phyloP scores from a whole-genome alignment of 2,329 filamentous ascomycete species.

The Diaporthe amygdali region DNA sequence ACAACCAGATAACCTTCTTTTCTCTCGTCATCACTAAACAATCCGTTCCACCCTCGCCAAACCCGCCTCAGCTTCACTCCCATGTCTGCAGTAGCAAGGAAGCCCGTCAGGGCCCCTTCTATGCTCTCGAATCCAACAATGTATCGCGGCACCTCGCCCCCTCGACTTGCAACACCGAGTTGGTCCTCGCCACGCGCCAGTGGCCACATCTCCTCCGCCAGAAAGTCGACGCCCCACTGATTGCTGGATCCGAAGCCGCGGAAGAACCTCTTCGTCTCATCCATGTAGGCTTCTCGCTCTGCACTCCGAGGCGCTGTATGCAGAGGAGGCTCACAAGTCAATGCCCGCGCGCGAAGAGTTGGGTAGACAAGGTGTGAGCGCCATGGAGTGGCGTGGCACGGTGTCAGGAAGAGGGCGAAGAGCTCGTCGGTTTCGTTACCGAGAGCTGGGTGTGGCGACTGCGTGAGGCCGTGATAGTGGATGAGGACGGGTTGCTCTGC shows the following conservation, averaged over 20 bases:
- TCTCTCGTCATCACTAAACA: slow-evolving; percentile 67
- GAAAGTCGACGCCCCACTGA: slow-evolving; percentile 49
- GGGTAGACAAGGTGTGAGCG: slow-evolving; percentile 83
- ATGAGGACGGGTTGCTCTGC: slow-evolving; percentile 19
- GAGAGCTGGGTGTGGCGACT: slow-evolving; percentile 30
- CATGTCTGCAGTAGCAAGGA: slow-evolving; percentile 47
- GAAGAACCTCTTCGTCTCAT: slow-evolving; percentile 94
- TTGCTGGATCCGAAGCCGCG: slow-evolving; percentile 49
- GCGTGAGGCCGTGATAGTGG: slow-evolving; percentile 31
- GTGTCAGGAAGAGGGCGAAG: slow-evolving; percentile 85
- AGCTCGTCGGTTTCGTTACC: slow-evolving; percentile 47
- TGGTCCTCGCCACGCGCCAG: not conserved
- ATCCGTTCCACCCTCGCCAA: slow-evolving; percentile 65
- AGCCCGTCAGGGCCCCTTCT: slow-evolving; percentile 50
- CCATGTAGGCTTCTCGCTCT: slow-evolving; percentile 73
- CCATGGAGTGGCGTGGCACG: slow-evolving; percentile 97
- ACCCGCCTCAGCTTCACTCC: slow-evolving; percentile 50
- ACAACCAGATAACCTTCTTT: slow-evolving; percentile 62
- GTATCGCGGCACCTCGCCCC: slow-evolving; percentile 52
- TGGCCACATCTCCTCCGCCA: slow-evolving; percentile 59
- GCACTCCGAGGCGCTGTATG: slow-evolving; percentile 61
- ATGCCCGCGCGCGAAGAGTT: slow-evolving; percentile 76
- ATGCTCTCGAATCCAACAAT: slow-evolving; percentile 67
- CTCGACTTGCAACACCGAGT: slow-evolving; percentile 11
- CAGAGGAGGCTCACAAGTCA: slow-evolving; percentile 90